Evolutionary conservation across 2,329 filamentous ascomycete species (phyloP).

Genomic region (Diaporthe nobilis): DNA sequence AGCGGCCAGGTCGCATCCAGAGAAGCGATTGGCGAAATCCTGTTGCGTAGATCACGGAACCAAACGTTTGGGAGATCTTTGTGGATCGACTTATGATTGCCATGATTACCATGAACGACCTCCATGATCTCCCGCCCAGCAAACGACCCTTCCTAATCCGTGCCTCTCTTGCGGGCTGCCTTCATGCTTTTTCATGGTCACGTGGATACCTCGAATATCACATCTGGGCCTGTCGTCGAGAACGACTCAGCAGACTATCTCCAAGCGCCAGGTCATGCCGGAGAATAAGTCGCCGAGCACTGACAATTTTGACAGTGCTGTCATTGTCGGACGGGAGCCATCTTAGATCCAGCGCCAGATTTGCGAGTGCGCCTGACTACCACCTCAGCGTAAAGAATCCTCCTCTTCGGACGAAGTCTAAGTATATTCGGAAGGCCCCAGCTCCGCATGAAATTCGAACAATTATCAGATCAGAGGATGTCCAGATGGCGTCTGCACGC

Average conservation of each 20-base stretch:
- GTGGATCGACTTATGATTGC: slow-evolving; percentile 20
- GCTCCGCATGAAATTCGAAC: slow-evolving; percentile 21
- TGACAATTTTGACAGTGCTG: slow-evolving; percentile 21
- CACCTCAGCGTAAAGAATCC: neutral
- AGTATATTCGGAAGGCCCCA: slow-evolving; percentile 25
- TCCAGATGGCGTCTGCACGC: slow-evolving; percentile 31
- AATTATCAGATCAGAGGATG: slow-evolving; percentile 27
- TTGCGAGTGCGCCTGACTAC: slow-evolving; percentile 5
- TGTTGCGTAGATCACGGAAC: slow-evolving; percentile 30
- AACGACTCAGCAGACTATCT: neutral
- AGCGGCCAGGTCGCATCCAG: neutral
- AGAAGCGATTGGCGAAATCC: slow-evolving; percentile 34
- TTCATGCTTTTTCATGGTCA: neutral
- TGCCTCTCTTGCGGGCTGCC: slow-evolving; percentile 19
- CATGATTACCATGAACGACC: slow-evolving; percentile 17
- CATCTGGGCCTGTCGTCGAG: neutral
- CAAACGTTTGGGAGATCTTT: slow-evolving; percentile 30
- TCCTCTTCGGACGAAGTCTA: slow-evolving; percentile 13
- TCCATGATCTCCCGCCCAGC: slow-evolving; percentile 12
- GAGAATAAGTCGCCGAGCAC: slow-evolving; percentile 6
- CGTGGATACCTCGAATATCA: neutral
- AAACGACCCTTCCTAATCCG: neutral
- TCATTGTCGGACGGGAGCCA: slow-evolving; percentile 25
- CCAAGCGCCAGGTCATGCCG: neutral
- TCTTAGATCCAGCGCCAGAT: slow-evolving; percentile 26